Evolutionary conservation across 1,284 basidiomycete species (phyloP).

Genomic region (Violaceomyces palustris): DNA sequence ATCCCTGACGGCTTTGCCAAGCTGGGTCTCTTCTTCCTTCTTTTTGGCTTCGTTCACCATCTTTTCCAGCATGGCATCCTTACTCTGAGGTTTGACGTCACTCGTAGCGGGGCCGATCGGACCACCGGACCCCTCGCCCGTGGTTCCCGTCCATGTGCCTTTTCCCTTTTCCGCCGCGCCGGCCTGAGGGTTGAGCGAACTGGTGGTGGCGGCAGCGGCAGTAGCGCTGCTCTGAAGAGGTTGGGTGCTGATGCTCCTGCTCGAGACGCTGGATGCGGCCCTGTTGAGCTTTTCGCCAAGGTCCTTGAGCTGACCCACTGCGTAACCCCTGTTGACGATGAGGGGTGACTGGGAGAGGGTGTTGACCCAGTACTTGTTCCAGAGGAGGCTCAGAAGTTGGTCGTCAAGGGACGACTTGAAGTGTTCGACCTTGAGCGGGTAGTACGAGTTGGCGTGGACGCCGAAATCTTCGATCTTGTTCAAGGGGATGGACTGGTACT

Average conservation of each 20-base stretch:
- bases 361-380: slow-evolving; percentile 99
- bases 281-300: slow-evolving; percentile 72
- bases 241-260: not conserved
- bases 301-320: slow-evolving; percentile 80
- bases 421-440: slow-evolving; percentile 85
- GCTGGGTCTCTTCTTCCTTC: slow-evolving; percentile 55
- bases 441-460: slow-evolving; percentile 95
- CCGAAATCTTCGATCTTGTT: slow-evolving; percentile 58
- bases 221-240: too few species aligned
- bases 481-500: slow-evolving; percentile 87
- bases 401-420: slow-evolving; percentile 87
- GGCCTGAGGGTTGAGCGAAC: not conserved
- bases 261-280: slow-evolving; percentile 15
- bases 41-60: slow-evolving; percentile 6
- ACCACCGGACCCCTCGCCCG: not conserved
- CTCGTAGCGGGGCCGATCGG: too few species aligned
- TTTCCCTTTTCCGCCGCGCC: not conserved
- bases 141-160: not conserved
- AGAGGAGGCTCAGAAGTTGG: slow-evolving; percentile 78
- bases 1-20: slow-evolving; percentile 76
- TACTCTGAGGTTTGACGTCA: too few species aligned
- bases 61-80: slow-evolving; percentile 2
- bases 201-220: not conserved
- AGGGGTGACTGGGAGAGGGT: slow-evolving; percentile 85
- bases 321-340: slow-evolving; percentile 84